These are phyloP conservation scores for Amorphotheca resinae DNA, from an alignment of 495 filamentous ascomycete genomes.

Conservation along the genomic window DNA sequence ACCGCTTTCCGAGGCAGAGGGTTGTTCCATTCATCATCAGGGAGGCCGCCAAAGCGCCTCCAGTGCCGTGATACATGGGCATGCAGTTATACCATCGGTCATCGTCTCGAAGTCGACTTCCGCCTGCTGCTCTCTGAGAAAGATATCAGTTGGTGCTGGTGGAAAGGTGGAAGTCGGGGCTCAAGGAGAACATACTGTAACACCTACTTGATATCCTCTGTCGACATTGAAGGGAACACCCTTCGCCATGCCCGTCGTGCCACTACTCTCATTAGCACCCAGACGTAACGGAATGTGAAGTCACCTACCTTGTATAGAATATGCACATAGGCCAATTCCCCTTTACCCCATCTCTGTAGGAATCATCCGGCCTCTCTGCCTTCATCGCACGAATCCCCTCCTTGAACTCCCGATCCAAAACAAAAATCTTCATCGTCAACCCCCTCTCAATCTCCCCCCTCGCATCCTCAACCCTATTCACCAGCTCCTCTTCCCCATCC, in stretches of 20 bases:
- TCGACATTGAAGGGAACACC: constrained; percentile 24
- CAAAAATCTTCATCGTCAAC: constrained; percentile 40
- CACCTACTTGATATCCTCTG: constrained; percentile 18
- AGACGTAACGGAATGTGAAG: background rate
- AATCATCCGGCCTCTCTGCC: constrained; percentile 35
- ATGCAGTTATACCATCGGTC: constrained; percentile 68
- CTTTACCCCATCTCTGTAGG: constrained; percentile 33
- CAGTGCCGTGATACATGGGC: constrained; percentile 74
- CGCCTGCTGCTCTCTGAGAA: constrained; percentile 32
- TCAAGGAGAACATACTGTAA: background rate
- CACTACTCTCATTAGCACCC: constrained; percentile 11
- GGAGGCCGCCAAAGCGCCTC: constrained; percentile 34
- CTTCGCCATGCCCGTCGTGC: constrained; percentile 43
- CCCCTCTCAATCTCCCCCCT: constrained; percentile 33
- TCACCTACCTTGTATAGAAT: constrained; percentile 48
- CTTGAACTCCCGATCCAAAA: constrained; percentile 35
- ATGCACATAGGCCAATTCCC: constrained; percentile 42
- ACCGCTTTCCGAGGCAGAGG: constrained; percentile 56
- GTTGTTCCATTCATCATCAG: constrained; percentile 45
- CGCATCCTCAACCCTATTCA: constrained; percentile 42
- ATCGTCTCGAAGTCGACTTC: constrained; percentile 29
- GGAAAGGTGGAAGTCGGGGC: constrained; percentile 43
- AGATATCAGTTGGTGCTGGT: constrained; percentile 3
- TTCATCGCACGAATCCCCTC: constrained; percentile 35
- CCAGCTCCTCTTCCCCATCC: constrained; percentile 46